These are phyloP conservation scores for Neurospora sp. DNA, from an alignment of 495 filamentous ascomycete species.

Conservation along the genomic window DNA sequence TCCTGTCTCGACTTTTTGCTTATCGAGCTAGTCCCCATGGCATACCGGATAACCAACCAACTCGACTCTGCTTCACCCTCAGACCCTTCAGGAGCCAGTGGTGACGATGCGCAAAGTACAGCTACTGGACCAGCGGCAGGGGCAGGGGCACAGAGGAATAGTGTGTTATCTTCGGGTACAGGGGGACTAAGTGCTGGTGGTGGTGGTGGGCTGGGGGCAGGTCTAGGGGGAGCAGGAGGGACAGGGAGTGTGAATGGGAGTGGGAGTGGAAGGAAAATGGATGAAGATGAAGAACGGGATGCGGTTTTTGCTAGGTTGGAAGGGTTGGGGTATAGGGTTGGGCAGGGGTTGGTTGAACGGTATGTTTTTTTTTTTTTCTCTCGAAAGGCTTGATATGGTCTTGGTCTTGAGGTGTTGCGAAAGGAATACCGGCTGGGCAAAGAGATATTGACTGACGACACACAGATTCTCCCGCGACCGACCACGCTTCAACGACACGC, in stretches of 20 bases:
- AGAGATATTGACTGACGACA: background rate
- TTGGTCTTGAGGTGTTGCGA: background rate
- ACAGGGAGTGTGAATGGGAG: background rate
- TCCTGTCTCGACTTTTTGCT: constrained; percentile 87
- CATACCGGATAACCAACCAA: constrained; percentile 64
- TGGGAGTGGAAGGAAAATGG: constrained; percentile 20
- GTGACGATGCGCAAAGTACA: background rate
- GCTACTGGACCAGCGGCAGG: background rate
- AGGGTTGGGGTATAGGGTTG: constrained; percentile 78
- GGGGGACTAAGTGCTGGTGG: background rate
- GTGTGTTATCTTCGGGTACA: background rate
- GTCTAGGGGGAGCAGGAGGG: background rate
- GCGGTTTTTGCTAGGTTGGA: constrained; percentile 81
- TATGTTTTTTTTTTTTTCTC: constrained; percentile 29
- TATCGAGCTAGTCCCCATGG: constrained; percentile 93
- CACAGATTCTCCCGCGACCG: constrained; percentile 76
- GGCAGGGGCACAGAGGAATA: background rate
- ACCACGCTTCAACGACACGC: constrained; percentile 75
- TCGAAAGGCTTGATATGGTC: background rate
- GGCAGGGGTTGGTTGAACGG: constrained; percentile 87
- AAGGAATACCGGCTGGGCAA: background rate
- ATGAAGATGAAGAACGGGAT: constrained; percentile 73
- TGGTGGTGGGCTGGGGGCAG: background rate
- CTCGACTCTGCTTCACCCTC: constrained; percentile 24
- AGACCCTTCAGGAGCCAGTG: background rate